Conservation (phyloP, 306 rosid genomes). For the Rosa lucieae region DNA sequence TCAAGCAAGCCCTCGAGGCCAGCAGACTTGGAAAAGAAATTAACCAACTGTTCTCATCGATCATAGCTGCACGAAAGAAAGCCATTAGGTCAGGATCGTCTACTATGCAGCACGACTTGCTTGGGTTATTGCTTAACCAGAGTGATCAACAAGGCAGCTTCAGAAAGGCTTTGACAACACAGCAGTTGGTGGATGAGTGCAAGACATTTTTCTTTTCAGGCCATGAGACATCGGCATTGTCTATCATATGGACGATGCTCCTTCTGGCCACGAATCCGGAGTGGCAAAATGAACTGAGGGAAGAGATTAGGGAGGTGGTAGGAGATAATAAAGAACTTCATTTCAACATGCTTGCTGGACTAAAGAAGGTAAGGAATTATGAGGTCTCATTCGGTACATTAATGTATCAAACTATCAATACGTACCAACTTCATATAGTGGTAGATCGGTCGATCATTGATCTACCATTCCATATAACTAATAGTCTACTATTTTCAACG, state of each 20-base stretch:
- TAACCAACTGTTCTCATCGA: conserved; percentile 37
- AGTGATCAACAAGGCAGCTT: conserved; percentile 31
- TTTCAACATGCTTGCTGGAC: conserved; percentile 44
- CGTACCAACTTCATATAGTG: too few species aligned
- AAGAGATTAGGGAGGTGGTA: conserved; percentile 64
- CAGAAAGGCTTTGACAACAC: conserved; percentile 35
- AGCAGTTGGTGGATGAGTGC: conserved; percentile 71
- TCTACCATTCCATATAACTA: too few species aligned
- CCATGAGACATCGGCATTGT: conserved; percentile 83
- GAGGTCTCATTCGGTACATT: neutral
- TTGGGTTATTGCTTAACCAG: conserved; percentile 53
- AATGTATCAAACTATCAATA: too few species aligned
- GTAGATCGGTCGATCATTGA: too few species aligned
- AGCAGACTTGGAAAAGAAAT: conserved; percentile 62
- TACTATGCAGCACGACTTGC: conserved; percentile 37
- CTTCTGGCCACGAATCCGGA: conserved; percentile 63
- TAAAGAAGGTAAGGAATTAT: conserved; percentile 55
- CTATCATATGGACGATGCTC: conserved; percentile 76
- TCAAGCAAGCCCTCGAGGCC: conserved; percentile 49
- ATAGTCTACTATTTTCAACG: too few species aligned
- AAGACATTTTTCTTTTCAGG: conserved; percentile 89
- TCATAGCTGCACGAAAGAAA: conserved; percentile 37
- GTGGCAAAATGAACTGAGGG: conserved; percentile 73
- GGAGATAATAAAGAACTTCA: conserved; percentile 44
- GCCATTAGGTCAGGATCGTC: neutral